Conservation (phyloP, 2,329 filamentous ascomycete genomes). For the Colletotrichum orbiculare region DNA sequence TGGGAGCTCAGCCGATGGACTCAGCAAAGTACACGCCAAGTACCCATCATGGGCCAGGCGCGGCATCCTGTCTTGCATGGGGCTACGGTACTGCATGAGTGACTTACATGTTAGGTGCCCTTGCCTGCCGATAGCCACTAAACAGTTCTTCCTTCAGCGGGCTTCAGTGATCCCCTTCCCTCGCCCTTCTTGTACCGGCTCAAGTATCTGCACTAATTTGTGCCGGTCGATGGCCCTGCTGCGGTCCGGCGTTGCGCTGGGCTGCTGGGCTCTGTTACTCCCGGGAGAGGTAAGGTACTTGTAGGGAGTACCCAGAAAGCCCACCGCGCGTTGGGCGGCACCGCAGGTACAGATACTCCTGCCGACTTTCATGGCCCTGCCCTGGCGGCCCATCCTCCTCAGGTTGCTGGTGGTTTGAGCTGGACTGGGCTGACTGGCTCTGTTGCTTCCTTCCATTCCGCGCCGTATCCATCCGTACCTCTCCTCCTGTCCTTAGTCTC, state of each 20-base stretch:
- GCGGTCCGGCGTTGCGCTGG: slow-evolving; percentile 29
- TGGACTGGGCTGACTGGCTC: slow-evolving; percentile 34
- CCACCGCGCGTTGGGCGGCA: no score
- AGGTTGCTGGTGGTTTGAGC: neutral
- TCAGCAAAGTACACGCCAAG: slow-evolving; percentile 34
- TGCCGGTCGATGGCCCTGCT: slow-evolving; percentile 32
- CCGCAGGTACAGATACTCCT: neutral
- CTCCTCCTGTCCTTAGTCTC: slow-evolving; percentile 26
- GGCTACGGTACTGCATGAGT: neutral
- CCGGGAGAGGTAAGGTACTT: neutral
- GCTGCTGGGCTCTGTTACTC: slow-evolving; percentile 19
- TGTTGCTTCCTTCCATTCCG: slow-evolving; percentile 23
- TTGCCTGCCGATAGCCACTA: neutral
- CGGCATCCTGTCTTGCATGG: slow-evolving; percentile 32
- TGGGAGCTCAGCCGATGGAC: slow-evolving; percentile 34
- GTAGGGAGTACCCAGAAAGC: no score
- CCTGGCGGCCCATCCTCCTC: no score
- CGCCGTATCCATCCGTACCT: slow-evolving; percentile 13
- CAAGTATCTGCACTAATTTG: slow-evolving; percentile 29
- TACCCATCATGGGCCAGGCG: slow-evolving; percentile 31
- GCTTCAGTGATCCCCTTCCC: slow-evolving; percentile 7
- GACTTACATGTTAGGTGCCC: no score
- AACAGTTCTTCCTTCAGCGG: slow-evolving; percentile 7
- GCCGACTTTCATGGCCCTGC: slow-evolving; percentile 19
- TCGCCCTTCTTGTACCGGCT: neutral